These are phyloP conservation scores for Obelidium mucronatum DNA, from an alignment of 192 early-diverging fungal genomes.

Conservation along the genomic window DNA sequence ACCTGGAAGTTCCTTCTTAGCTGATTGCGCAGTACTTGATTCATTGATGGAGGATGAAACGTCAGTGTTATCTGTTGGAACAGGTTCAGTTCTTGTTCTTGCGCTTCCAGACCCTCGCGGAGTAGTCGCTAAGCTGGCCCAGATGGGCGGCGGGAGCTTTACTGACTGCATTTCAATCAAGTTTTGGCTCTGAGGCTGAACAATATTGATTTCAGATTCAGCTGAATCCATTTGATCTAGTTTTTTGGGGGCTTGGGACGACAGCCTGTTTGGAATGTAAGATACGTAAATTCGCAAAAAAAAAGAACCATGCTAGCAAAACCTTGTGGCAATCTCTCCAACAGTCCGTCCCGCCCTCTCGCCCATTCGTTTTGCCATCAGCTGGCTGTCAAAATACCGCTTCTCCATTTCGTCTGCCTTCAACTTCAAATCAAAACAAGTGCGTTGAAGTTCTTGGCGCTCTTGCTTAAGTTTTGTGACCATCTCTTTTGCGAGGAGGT, in stretches of 20 bases:
- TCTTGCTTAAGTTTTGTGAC: constrained; percentile 53
- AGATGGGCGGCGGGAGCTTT: constrained; percentile 37
- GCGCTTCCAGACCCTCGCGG: constrained; percentile 29
- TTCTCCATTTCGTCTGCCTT: constrained; percentile 45
- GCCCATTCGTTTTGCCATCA: constrained; percentile 28
- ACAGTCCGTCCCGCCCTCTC: constrained; percentile 38
- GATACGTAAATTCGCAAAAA: too few species aligned
- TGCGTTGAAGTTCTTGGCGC: constrained; percentile 41
- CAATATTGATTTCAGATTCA: background rate
- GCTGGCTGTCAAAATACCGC: constrained; percentile 41
- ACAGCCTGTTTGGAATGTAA: too few species aligned
- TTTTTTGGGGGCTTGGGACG: background rate
- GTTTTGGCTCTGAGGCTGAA: constrained; percentile 10
- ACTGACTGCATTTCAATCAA: background rate
- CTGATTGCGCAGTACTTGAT: background rate
- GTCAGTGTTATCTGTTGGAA: constrained; percentile 24
- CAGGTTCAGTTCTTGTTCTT: background rate
- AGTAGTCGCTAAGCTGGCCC: constrained; percentile 39
- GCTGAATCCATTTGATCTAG: background rate
- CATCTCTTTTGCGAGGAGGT: constrained; percentile 51
- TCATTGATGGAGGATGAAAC: background rate
- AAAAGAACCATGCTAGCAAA: too few species aligned
- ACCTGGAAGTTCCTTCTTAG: constrained; percentile 29
- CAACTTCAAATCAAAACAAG: constrained; percentile 43
- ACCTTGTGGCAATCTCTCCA: constrained; percentile 34